Conservation (phyloP, 2,329 filamentous ascomycete genomes). For the Cordyceps farinosa region DNA sequence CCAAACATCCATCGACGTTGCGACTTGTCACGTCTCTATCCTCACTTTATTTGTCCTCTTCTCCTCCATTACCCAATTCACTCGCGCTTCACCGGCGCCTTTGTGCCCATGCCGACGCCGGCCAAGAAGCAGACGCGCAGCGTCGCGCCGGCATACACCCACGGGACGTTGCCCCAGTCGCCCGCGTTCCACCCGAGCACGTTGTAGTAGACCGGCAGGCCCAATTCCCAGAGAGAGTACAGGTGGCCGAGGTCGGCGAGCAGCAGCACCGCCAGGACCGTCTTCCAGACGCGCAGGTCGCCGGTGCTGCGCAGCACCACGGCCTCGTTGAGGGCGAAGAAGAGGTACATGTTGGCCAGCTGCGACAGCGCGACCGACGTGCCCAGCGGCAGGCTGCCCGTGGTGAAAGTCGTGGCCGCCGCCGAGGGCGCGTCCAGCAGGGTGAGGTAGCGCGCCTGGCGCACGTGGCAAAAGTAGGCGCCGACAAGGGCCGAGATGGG, state of each 20-base stretch:
- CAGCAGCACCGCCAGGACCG: conserved; percentile 63
- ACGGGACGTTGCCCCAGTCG: conserved; percentile 65
- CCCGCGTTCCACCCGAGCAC: conserved; percentile 62
- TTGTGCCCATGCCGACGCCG: conserved; percentile 49
- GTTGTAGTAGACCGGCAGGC: conserved; percentile 61
- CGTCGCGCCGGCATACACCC: conserved; percentile 63
- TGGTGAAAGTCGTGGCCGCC: conserved; percentile 27
- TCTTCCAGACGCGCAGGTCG: conserved; percentile 67
- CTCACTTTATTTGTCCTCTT: too few species aligned
- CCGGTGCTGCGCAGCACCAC: conserved; percentile 67
- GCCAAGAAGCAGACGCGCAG: conserved; percentile 58
- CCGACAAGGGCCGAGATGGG: conserved; percentile 51
- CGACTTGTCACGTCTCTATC: too few species aligned
- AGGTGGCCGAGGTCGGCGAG: conserved; percentile 76
- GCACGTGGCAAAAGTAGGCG: conserved; percentile 50
- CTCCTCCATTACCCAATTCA: not conserved
- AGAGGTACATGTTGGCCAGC: conserved; percentile 73
- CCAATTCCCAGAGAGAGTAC: conserved; percentile 60
- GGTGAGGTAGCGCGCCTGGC: conserved; percentile 55
- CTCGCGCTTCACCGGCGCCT: conserved; percentile 21
- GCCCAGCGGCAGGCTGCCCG: conserved; percentile 46
- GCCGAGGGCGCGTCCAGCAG: conserved; percentile 58
- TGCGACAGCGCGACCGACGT: conserved; percentile 69
- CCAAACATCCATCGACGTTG: too few species aligned
- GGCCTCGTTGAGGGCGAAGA: conserved; percentile 74